A percentile compares a stretch with the other conserved stretches of the same genome.
phyloP scores from a whole-genome alignment of 139 green algal species.

The Chlorella vulgaris region DNA sequence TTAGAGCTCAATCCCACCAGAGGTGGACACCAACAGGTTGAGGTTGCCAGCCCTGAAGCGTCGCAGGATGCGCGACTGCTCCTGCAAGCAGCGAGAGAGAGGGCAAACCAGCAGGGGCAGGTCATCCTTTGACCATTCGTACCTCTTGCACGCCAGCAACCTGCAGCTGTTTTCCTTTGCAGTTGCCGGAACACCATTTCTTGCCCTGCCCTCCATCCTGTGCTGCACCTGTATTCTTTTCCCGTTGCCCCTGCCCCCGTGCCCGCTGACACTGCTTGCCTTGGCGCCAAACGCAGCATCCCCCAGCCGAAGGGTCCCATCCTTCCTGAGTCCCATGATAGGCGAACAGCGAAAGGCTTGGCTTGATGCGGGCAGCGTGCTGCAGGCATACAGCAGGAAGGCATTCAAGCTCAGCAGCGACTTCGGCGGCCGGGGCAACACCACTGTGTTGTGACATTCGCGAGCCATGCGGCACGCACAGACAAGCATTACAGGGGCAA shows the following conservation, averaged over 20 bases:
- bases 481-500: not conserved
- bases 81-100: conserved; percentile 29
- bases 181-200: no score
- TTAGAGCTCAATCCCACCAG: conserved; percentile 2
- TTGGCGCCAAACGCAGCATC: conserved; percentile 19
- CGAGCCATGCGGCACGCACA: not conserved
- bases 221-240: no score
- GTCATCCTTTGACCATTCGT: no score
- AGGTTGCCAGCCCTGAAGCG: conserved; percentile 41
- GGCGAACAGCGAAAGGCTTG: not conserved
- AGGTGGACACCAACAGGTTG: conserved; percentile 53
- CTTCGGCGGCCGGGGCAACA: no score
- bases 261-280: not conserved
- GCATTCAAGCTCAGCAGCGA: no score
- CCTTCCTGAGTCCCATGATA: conserved; percentile 46
- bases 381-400: not conserved
- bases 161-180: no score
- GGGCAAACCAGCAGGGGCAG: not conserved
- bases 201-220: no score
- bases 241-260: no score
- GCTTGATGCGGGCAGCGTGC: conserved; percentile 14
- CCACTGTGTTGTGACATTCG: no score
- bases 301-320: not conserved
- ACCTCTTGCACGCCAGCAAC: no score
- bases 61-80: conserved; percentile 42